A percentile compares a stretch with the other conserved stretches of the same genome.
Conservation (phyloP, 345 rosid species). For the Citropsis articulata region DNA sequence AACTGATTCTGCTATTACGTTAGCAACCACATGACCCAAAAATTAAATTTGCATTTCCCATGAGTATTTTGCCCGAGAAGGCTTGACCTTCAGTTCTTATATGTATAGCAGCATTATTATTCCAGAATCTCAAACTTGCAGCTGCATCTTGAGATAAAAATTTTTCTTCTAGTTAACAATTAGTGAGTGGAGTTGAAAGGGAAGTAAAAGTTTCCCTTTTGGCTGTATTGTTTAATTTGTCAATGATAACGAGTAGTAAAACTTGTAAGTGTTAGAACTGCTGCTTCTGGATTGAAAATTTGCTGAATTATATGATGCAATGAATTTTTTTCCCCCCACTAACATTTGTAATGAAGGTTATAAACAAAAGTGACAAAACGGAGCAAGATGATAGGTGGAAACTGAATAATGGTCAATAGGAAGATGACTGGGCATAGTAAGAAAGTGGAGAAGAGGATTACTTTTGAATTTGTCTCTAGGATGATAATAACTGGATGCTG, state of each 20-base stretch:
- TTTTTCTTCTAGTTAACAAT: background rate
- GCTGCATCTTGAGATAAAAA: background rate
- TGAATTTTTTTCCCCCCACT: no score
- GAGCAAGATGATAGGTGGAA: background rate
- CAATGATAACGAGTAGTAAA: background rate
- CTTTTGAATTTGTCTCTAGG: background rate
- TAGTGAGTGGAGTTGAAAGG: background rate
- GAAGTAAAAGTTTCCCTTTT: background rate
- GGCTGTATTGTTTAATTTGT: background rate
- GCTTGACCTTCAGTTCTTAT: background rate
- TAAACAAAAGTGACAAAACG: background rate
- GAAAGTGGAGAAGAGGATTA: background rate
- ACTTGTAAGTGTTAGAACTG: no score
- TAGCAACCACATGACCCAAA: background rate
- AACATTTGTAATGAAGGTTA: background rate
- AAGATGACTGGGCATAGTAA: background rate
- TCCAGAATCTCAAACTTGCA: background rate
- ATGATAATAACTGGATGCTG: background rate
- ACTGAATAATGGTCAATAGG: background rate
- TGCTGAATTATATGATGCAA: no score
- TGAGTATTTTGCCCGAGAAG: background rate
- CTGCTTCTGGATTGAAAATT: no score
- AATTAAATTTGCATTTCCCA: background rate
- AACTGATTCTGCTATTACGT: background rate
- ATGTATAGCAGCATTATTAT: background rate